Evolutionary conservation across 2,329 filamentous ascomycete species (phyloP).

Genomic region (Epichloe typhina): DNA sequence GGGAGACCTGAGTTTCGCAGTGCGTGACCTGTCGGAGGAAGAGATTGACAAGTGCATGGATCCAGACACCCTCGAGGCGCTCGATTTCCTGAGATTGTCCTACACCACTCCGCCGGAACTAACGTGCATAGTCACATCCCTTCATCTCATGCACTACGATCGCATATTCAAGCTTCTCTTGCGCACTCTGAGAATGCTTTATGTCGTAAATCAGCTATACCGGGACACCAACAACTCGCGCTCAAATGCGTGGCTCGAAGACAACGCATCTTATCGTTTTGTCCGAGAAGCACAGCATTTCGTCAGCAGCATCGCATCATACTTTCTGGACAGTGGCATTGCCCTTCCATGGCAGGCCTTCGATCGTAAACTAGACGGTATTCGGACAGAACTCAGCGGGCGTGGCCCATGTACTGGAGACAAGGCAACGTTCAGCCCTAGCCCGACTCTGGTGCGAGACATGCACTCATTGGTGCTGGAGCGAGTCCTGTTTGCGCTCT

Average conservation of each 20-base stretch:
- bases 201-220: constrained; percentile 54
- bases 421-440: constrained; percentile 38
- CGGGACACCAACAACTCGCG: constrained; percentile 38
- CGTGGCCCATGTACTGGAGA: constrained; percentile 25
- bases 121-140: constrained; percentile 56
- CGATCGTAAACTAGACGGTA: constrained; percentile 46
- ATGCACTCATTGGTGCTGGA: constrained; percentile 64
- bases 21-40: constrained; percentile 64
- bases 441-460: constrained; percentile 53
- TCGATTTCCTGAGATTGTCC: constrained; percentile 84
- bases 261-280: constrained; percentile 42
- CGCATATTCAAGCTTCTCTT: constrained; percentile 69
- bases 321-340: constrained; percentile 72
- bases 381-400: constrained; percentile 43
- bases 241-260: constrained; percentile 21
- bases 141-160: constrained; percentile 68
- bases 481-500: constrained; percentile 57
- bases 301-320: constrained; percentile 55
- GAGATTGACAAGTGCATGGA: constrained; percentile 79
- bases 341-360: constrained; percentile 61
- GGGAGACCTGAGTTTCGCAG: constrained; percentile 66
- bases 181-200: constrained; percentile 65
- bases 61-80: constrained; percentile 66
- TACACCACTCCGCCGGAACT: constrained; percentile 68
- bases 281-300: constrained; percentile 71